A percentile compares a stretch with the other conserved stretches of the same genome.
These are phyloP conservation scores for Perilla frutescens DNA, from an alignment of 257 asterid genomes.

Conservation along the genomic window DNA sequence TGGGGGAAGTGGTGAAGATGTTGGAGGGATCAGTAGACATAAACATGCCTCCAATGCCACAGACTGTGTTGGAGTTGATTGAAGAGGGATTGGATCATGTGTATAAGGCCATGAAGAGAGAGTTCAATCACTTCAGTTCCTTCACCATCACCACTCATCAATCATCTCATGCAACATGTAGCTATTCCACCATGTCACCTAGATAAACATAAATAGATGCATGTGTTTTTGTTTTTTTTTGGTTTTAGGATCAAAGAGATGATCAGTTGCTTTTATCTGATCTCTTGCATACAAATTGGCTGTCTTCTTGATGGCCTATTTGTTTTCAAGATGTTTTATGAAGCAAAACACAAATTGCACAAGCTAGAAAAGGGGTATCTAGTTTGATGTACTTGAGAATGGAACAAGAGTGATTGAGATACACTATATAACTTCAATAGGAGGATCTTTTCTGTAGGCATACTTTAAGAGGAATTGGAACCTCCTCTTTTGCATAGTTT, in stretches of 20 bases:
- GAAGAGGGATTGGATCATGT: conserved; percentile 93
- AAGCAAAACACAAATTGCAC: too few relatives aligned
- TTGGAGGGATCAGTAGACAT: conserved; percentile 76
- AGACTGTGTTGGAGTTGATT: conserved; percentile 71
- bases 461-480: too few relatives aligned
- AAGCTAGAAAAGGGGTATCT: too few relatives aligned
- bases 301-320: not conserved
- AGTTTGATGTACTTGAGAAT: too few relatives aligned
- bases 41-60: conserved; percentile 83
- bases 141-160: conserved; percentile 64
- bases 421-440: too few relatives aligned
- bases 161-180: conserved; percentile 86
- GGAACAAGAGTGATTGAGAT: too few relatives aligned
- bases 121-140: conserved; percentile 68
- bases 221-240: not conserved
- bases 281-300: conserved; percentile 6
- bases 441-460: too few relatives aligned
- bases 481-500: too few relatives aligned
- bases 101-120: conserved; percentile 88
- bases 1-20: conserved; percentile 94
- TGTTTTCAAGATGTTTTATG: not conserved
- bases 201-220: conserved; percentile 44
- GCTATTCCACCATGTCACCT: conserved; percentile 83
- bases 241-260: conserved; percentile 6
- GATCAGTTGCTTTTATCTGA: not conserved